Evolutionary conservation across 352 stramenopile genomes (phyloP).

Genomic region (Pseudoperonospora humuli): DNA sequence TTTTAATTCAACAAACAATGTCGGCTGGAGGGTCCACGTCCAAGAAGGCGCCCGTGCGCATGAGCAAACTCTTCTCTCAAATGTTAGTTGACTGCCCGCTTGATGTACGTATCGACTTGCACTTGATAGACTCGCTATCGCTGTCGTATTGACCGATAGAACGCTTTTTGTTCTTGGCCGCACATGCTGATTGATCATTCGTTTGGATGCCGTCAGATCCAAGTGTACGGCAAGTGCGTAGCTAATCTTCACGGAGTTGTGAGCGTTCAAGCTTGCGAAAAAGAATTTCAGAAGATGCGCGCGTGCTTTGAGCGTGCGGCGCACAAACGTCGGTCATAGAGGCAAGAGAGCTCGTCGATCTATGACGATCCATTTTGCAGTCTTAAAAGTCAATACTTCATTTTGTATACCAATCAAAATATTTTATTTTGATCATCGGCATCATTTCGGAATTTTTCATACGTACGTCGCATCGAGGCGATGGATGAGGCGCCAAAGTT

Average conservation of each 20-base stretch:
- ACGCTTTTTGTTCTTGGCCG: no score
- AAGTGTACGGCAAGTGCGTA: conserved; percentile 76
- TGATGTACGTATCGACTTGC: conserved; percentile 53
- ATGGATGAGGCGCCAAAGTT: conserved; percentile 12
- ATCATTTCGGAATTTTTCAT: conserved; percentile 23
- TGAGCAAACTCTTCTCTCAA: conserved; percentile 60
- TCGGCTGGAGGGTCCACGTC: conserved; percentile 8
- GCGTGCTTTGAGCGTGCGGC: conserved; percentile 49
- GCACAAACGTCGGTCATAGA: conserved; percentile 27
- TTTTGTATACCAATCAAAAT: conserved; percentile 9
- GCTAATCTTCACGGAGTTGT: conserved; percentile 51
- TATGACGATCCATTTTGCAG: background rate
- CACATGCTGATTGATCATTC: no score
- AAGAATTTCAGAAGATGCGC: conserved; percentile 69
- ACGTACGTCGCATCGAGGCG: conserved; percentile 6
- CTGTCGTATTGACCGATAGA: no score
- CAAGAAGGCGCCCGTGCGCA: conserved; percentile 37
- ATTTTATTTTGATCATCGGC: background rate
- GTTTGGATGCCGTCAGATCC: conserved; percentile 43
- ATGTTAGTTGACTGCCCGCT: conserved; percentile 61
- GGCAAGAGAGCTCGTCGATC: background rate
- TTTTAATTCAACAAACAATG: conserved; percentile 8
- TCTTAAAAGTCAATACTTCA: conserved; percentile 5
- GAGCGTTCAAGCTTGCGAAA: conserved; percentile 42
- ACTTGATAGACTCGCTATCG: no score